phyloP scores from a whole-genome alignment of 202 grass and related monocot genomes.

The Eragrostis tef region DNA sequence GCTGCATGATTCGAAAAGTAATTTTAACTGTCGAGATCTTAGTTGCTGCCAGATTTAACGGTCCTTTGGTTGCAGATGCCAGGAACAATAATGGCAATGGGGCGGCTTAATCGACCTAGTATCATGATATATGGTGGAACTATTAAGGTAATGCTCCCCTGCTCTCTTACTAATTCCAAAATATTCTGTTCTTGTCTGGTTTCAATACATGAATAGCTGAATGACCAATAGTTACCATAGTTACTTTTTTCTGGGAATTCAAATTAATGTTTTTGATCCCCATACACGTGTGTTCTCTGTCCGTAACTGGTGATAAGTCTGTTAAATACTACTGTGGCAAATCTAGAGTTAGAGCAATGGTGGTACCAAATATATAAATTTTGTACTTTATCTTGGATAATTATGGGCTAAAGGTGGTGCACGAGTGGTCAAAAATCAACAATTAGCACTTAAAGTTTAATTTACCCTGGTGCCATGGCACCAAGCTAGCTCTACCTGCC shows the following conservation, averaged over 20 bases:
- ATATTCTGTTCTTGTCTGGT: conserved; percentile 12
- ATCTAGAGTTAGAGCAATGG: too few relatives aligned
- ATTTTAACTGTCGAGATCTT: background rate
- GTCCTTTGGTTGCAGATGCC: conserved; percentile 69
- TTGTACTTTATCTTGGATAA: too few relatives aligned
- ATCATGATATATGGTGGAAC: conserved; percentile 98
- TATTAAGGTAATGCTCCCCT: conserved; percentile 71
- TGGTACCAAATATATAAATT: too few relatives aligned
- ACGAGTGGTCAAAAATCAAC: too few relatives aligned
- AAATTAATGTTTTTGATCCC: background rate
- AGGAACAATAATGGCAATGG: conserved; percentile 99
- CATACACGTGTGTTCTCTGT: conserved; percentile 4
- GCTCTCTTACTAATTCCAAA: background rate
- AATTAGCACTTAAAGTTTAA: too few relatives aligned
- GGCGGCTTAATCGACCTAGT: conserved; percentile 85
- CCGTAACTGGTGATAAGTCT: conserved; percentile 1
- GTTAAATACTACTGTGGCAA: background rate
- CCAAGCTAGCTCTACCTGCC: too few relatives aligned
- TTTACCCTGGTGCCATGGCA: too few relatives aligned
- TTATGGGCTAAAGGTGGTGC: too few relatives aligned
- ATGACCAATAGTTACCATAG: background rate
- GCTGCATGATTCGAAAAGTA: background rate
- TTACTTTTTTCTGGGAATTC: conserved; percentile 19
- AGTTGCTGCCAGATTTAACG: background rate
- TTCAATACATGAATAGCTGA: background rate